Base-by-base conservation (phyloP, 768 basidiomycete species). In the Suillus subalutaceus region DNA sequence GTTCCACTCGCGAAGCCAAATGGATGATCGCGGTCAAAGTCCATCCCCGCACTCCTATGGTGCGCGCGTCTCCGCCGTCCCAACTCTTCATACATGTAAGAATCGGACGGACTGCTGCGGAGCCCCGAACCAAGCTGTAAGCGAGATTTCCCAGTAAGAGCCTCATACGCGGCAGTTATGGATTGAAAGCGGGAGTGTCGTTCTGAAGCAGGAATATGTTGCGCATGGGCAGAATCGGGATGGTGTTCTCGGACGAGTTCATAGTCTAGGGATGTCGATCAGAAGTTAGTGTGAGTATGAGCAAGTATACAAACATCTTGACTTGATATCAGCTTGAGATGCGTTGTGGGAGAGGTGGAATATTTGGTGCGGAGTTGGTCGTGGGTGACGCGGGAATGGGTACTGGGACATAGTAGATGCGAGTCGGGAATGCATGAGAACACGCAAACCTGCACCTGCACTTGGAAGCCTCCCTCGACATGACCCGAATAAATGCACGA, bases 211-310 rank as follows among this genome's bases (percentile, higher is more conserved):
- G 85, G 73, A 23, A 87, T 66, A 23, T 70, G 64, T 7, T 81
- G 81, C 35, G 81, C 79, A 12, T 78, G 73, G 4, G 81, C 77
- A 4, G 87, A 86, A 73, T 93, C 91, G 4, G 92, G 91, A 71
- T 93, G 92, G 72, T 92, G 85, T 12, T 81, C 73, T 55, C 88
- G 86, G 46, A 90, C 91, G 48, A 93, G 84, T 38, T 92, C 91
- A 70, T 88, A 92, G 74, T 92, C 91, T 91, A 67, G 50, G 13
- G 20, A 63, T 20, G 41, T 30, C 59, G 26, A 58, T 43, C 23
- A 66, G 15, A 60, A 58, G 30, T 35, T 37, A 48, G 35, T 58
- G 43, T 55, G 23, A 38, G 62, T 10, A 38, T 40, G 48, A 50
- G 37, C 43, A 40, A 48, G 10, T 37, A 58, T 61, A 80, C 88